phyloP scores from a whole-genome alignment of 371 early-diverging fungal species.

The Chytridium lagenaria region DNA sequence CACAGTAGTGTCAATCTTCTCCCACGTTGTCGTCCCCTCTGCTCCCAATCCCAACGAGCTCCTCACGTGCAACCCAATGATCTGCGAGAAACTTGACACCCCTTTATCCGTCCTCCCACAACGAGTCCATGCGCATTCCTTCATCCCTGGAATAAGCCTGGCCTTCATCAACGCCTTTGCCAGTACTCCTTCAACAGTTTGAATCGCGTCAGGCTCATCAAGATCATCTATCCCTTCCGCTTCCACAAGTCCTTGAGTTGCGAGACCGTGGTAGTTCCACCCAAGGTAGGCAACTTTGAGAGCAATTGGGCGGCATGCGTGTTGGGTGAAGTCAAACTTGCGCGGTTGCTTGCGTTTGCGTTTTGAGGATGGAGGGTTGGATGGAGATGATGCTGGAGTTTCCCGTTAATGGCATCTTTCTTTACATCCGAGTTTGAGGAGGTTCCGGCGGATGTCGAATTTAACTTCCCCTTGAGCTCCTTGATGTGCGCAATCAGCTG shows the following conservation, averaged over 20 bases:
- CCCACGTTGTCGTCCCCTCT: slow-evolving; percentile 24
- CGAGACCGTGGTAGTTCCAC: slow-evolving; percentile 90
- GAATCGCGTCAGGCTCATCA: slow-evolving; percentile 31
- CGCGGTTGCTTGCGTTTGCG: slow-evolving; percentile 25
- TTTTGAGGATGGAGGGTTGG: not conserved
- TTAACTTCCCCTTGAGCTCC: slow-evolving; percentile 24
- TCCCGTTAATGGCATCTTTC: no score
- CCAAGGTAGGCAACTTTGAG: slow-evolving; percentile 92
- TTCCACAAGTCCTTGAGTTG: slow-evolving; percentile 57
- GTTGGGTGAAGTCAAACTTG: slow-evolving; percentile 78
- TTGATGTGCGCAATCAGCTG: slow-evolving; percentile 32
- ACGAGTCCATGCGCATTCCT: slow-evolving; percentile 62
- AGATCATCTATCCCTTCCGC: not conserved
- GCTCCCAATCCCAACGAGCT: slow-evolving; percentile 58
- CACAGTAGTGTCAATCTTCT: not conserved
- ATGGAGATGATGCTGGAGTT: not conserved
- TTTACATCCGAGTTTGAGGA: no score
- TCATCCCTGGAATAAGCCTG: slow-evolving; percentile 65
- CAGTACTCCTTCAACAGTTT: slow-evolving; percentile 85
- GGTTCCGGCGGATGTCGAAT: slow-evolving; percentile 3
- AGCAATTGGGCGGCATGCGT: slow-evolving; percentile 81
- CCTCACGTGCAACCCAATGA: slow-evolving; percentile 83
- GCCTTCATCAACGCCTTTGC: slow-evolving; percentile 78
- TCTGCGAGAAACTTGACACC: slow-evolving; percentile 91
- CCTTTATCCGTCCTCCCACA: slow-evolving; percentile 95